A percentile compares a stretch with the other conserved stretches of the same genome.
phyloP scores from a whole-genome alignment of 2,329 filamentous ascomycete genomes.

The Cladophialophora yegresii region DNA sequence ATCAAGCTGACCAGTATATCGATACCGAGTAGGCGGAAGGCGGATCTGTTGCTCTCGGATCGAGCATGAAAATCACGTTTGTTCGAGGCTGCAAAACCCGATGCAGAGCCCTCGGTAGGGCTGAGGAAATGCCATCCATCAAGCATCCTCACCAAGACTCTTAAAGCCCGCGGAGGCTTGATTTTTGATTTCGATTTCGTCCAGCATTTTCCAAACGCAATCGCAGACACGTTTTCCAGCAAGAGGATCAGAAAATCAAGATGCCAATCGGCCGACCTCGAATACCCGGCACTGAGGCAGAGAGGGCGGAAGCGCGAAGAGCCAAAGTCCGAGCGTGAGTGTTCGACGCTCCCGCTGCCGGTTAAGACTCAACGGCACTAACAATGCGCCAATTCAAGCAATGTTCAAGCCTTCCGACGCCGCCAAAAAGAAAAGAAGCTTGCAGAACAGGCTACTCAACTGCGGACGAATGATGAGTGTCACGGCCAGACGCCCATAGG shows the following conservation, averaged over 20 bases:
- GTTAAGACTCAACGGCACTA: not conserved
- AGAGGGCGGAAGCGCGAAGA: conserved; percentile 28
- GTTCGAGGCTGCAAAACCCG: conserved; percentile 3
- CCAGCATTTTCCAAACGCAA: not conserved
- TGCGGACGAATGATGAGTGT: not conserved
- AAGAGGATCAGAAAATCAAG: conserved; percentile 1
- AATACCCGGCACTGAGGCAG: conserved; percentile 29
- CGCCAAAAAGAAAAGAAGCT: conserved; percentile 30
- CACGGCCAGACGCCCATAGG: not conserved
- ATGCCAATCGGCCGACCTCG: conserved; percentile 31
- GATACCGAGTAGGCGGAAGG: not conserved
- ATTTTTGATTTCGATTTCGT: conserved; percentile 1
- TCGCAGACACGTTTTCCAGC: not conserved
- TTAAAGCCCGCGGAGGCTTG: not conserved
- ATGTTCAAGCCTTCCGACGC: conserved; percentile 31
- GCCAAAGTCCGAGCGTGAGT: conserved; percentile 28
- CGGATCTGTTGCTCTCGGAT: not conserved
- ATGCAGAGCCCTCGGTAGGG: not conserved
- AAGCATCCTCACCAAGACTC: not conserved
- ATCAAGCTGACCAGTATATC: conserved; percentile 5
- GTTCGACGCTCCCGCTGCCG: not conserved
- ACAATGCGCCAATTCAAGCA: conserved; percentile 6
- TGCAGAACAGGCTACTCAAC: conserved; percentile 3
- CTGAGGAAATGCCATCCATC: not conserved
- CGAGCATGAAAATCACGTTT: not conserved